Evolutionary conservation across 306 rosid species (phyloP), one percentile per base, ranked within the genome.

Genomic region (Castanea sativa): DNA sequence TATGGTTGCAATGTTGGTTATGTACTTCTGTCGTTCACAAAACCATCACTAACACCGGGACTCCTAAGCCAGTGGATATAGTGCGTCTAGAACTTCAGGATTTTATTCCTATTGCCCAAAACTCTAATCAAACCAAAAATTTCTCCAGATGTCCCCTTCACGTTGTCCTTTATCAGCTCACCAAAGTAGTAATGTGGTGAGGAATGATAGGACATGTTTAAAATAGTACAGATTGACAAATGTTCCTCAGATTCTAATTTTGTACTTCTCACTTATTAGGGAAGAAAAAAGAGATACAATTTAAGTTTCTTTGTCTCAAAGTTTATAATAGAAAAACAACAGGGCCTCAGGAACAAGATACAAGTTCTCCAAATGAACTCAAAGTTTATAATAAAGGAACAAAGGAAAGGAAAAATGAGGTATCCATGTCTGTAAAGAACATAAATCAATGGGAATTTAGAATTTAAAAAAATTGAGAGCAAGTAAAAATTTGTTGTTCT

Each of bases 401-500:
- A 20, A 21, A 35, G 70, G 19, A 29, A 63, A 29, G 9, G 27
- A 60, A 25, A n/a, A 64, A 5, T 35, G 20, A 16, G 11, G 43
- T 2, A 5, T 64, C 70, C 45, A 32, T 64, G 55, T 52, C 56
- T 3, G 15, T 71, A 43, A 58, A 69, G 55, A 33, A 63, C 58
- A 69, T 14, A 15, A 74, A 71, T 65, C 15, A 79, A 71, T 32
- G 33, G 78, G 23, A 78, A 75, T 43, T 60, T 58, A 75, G 23
- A 74, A 74, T 53, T 49, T 11, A 45, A 29, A 41, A n/a, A 71
- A 73, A 69, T 29, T 1, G 30, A 25, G 25, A 15, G 45, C 30
- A 14, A 41, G 55, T 74, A 79, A 85, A 84, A 85, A 81, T 10
- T 49, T 49, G 53, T 20, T 83, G 77, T 81, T 76, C 75, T 16